A percentile compares a stretch with the other conserved stretches of the same genome.
Conservation (phyloP, 148 eudicot genomes). For the Cornus suecica region DNA sequence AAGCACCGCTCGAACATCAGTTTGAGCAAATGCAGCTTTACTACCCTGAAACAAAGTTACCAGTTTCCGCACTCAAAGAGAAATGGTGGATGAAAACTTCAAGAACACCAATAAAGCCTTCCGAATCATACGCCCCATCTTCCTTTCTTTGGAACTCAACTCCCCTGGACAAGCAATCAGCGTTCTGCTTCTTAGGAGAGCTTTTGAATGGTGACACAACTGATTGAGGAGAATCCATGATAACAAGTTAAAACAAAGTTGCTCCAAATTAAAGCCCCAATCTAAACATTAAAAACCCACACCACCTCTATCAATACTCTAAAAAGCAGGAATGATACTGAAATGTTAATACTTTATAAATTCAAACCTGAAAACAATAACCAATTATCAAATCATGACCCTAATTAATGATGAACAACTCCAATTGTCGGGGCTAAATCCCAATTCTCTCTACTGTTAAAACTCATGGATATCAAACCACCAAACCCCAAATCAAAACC, state of each 20-base stretch:
- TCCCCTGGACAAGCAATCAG: slow-evolving; percentile 33
- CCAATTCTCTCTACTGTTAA: neutral
- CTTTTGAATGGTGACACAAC: slow-evolving; percentile 76
- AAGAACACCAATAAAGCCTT: slow-evolving; percentile 52
- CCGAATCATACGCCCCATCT: slow-evolving; percentile 16
- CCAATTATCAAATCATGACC: slow-evolving; percentile 17
- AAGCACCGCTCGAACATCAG: no score
- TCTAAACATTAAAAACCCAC: neutral
- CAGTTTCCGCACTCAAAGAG: slow-evolving; percentile 31
- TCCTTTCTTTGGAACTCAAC: slow-evolving; percentile 35
- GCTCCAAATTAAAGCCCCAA: slow-evolving; percentile 12
- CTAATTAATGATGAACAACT: neutral
- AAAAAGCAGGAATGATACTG: neutral
- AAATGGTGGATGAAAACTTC: slow-evolving; percentile 73
- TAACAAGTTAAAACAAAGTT: slow-evolving; percentile 8
- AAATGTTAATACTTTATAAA: neutral
- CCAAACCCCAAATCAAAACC: slow-evolving; percentile 8
- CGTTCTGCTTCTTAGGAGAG: slow-evolving; percentile 52
- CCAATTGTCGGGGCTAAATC: neutral
- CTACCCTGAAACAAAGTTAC: no score
- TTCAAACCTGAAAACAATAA: slow-evolving; percentile 3
- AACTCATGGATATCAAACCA: neutral
- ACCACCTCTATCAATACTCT: neutral
- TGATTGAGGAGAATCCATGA: slow-evolving; percentile 85
- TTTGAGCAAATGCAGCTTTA: no score